Evolutionary conservation across 108 stramenopile genomes (phyloP).

Genomic region (Nitzschia sp.): DNA sequence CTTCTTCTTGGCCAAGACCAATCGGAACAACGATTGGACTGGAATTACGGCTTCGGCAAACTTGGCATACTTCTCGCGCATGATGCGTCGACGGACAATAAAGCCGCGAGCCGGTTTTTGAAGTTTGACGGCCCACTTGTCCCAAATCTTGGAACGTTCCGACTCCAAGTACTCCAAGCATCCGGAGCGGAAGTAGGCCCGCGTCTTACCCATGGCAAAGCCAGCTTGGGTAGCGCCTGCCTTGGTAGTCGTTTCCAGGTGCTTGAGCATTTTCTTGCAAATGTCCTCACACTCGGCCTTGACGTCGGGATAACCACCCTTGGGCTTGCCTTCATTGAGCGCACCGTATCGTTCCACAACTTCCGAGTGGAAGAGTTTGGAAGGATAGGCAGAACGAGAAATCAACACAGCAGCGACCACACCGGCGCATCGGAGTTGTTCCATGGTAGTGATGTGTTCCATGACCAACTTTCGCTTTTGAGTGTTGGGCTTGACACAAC

Average conservation of each 20-base stretch:
- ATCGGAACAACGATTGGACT: constrained; percentile 37
- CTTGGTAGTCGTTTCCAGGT: constrained; percentile 39
- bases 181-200: constrained; percentile 76
- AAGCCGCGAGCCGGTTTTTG: constrained; percentile 38
- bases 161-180: constrained; percentile 73
- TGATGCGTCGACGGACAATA: constrained; percentile 24
- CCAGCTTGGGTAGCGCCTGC: constrained; percentile 22
- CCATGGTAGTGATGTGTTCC: constrained; percentile 79
- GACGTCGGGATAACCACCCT: constrained; percentile 25
- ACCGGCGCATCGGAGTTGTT: constrained; percentile 94
- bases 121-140: constrained; percentile 51
- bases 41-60: constrained; percentile 28
- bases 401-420: constrained; percentile 92
- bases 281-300: constrained; percentile 24
- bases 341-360: constrained; percentile 65
- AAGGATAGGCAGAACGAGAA: constrained; percentile 92
- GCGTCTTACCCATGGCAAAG: constrained; percentile 76
- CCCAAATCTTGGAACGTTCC: constrained; percentile 36
- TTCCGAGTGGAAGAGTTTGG: constrained; percentile 74
- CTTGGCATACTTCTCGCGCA: constrained; percentile 36
- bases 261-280: constrained; percentile 7
- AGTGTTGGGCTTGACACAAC: constrained; percentile 86
- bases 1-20: constrained; percentile 12
- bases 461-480: constrained; percentile 71
- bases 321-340: constrained; percentile 30